Percentiles rank a stretch among this genome's conserved stretches.
Evolutionary conservation across 2,329 filamentous ascomycete species (phyloP).

Genomic region (Fusarium guadeloupense): DNA sequence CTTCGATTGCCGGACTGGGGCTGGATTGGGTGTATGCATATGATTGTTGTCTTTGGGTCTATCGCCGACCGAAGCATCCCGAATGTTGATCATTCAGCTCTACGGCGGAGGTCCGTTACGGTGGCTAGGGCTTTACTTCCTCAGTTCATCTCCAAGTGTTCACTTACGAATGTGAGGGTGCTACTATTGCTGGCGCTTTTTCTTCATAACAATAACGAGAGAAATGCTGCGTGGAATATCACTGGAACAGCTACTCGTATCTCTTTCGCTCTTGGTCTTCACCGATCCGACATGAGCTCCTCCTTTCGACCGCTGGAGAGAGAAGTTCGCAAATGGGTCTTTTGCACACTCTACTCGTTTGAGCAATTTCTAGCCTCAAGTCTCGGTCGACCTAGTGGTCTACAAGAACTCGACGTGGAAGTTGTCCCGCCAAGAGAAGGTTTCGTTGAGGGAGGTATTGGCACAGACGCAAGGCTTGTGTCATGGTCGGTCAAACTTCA

Average conservation of each 20-base stretch:
- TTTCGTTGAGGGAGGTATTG: conserved; percentile 42
- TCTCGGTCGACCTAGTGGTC: conserved; percentile 48
- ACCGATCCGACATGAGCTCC: conserved; percentile 44
- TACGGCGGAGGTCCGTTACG: conserved; percentile 32
- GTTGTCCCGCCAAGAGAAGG: conserved; percentile 44
- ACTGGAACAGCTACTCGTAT: conserved; percentile 47
- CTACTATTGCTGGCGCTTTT: conserved; percentile 42
- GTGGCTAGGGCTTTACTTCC: conserved; percentile 14
- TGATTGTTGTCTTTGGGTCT: conserved; percentile 51
- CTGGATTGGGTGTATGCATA: conserved; percentile 50
- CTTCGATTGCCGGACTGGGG: conserved; percentile 43
- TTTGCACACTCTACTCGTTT: conserved; percentile 50
- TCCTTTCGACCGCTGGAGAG: conserved; percentile 48
- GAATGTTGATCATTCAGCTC: conserved; percentile 41
- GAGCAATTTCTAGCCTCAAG: conserved; percentile 51
- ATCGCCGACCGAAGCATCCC: conserved; percentile 40
- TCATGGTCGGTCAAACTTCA: conserved; percentile 47
- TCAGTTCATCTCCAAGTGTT: conserved; percentile 34
- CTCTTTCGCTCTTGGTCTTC: conserved; percentile 47
- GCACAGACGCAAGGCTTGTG: conserved; percentile 44
- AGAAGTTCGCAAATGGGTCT: conserved; percentile 49
- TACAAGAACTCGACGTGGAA: conserved; percentile 50
- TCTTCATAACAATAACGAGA: conserved; percentile 51
- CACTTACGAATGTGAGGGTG: conserved; percentile 25
- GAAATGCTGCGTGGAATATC: conserved; percentile 51